phyloP scores from a whole-genome alignment of 768 basidiomycete genomes.

The Tylopilus sp. region DNA sequence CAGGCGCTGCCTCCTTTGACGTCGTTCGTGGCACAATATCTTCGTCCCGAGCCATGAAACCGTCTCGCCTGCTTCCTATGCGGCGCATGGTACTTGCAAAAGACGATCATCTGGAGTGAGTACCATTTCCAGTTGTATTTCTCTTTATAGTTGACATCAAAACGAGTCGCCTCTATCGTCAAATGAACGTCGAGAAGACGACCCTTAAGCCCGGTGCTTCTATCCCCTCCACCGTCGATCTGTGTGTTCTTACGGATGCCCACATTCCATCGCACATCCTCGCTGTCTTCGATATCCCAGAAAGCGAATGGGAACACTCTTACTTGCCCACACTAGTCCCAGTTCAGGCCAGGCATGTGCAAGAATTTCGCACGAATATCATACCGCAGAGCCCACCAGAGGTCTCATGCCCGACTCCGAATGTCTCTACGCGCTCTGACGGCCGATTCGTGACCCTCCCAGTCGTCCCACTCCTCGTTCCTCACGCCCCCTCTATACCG shows the following conservation, averaged over 20 bases:
- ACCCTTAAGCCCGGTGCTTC: slow-evolving; percentile 20
- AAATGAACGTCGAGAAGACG: slow-evolving; percentile 32
- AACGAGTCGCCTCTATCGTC: slow-evolving; percentile 31
- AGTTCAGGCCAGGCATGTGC: slow-evolving; percentile 47
- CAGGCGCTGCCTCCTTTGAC: slow-evolving; percentile 8
- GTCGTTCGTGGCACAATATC: slow-evolving; percentile 16
- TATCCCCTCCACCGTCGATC: slow-evolving; percentile 44
- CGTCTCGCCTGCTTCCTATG: slow-evolving; percentile 25
- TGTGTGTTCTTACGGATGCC: slow-evolving; percentile 44
- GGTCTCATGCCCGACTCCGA: slow-evolving; percentile 33
- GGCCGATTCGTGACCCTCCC: slow-evolving; percentile 46
- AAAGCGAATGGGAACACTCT: slow-evolving; percentile 26
- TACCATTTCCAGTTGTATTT: not conserved
- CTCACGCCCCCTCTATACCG: slow-evolving; percentile 52
- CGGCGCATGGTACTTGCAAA: slow-evolving; percentile 14
- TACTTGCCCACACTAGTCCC: slow-evolving; percentile 48
- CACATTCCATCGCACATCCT: slow-evolving; percentile 57
- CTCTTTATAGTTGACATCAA: slow-evolving; percentile 6
- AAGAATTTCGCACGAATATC: slow-evolving; percentile 36
- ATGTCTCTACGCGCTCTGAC: slow-evolving; percentile 13
- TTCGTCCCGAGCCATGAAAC: slow-evolving; percentile 14
- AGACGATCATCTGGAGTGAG: slow-evolving; percentile 31
- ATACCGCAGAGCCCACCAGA: slow-evolving; percentile 32
- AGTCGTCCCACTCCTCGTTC: slow-evolving; percentile 44
- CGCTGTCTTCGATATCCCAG: slow-evolving; percentile 38